Base-by-base conservation (phyloP, 1,284 basidiomycete genomes). In the Cutaneotrichosporon arboriforme region DNA sequence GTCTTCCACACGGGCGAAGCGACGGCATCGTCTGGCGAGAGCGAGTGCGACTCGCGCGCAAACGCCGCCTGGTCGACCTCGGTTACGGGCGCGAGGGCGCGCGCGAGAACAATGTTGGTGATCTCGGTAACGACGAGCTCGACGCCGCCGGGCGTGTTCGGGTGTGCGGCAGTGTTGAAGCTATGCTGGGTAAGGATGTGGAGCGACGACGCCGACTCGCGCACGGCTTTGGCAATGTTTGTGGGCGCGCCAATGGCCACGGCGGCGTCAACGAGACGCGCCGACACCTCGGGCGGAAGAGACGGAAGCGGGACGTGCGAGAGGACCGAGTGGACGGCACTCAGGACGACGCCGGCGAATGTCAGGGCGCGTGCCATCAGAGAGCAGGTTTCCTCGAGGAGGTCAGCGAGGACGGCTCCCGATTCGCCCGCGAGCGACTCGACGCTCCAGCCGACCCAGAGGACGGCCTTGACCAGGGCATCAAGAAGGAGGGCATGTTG, bases 101-200 rank as follows among this genome's bases (percentile, higher is more conserved):
- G 60, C 4, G 64, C 62, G 3, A 72, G 58, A n/a, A 72, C 40
- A n/a, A 67, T 61, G 52, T 67, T 68, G 23, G 58, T 44, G 14
- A 67, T 64, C 47, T 72, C 70, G 4, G 65, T 55, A 8, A 69
- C 65, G 43, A 65, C 51, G 41, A 66, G 57, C 33, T 68, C 66
- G 14, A 68, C 62, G 9, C 59, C 63, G 13, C 60, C 61, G 9
- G 67, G 66, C 2, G 64, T 62, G 2, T 44, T 39, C 1, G 69
- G 68, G 49, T 72, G 65, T 10, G 64, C 59, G 5, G 67, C 63
- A 8, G 59, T 59, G 48, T 65, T 65, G 23, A 58, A 61, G 26
- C 26, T 10, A 10, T 31, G 26, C 26, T 31, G 26, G 2, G 43
- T 38, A 10, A 59, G 60, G 4, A 57, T 51, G 1, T 59, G 54